Percentiles rank a stretch among this genome's conserved stretches.
phyloP scores from a whole-genome alignment of 2,329 filamentous ascomycete species.

The Hyphodiscus sp. region DNA sequence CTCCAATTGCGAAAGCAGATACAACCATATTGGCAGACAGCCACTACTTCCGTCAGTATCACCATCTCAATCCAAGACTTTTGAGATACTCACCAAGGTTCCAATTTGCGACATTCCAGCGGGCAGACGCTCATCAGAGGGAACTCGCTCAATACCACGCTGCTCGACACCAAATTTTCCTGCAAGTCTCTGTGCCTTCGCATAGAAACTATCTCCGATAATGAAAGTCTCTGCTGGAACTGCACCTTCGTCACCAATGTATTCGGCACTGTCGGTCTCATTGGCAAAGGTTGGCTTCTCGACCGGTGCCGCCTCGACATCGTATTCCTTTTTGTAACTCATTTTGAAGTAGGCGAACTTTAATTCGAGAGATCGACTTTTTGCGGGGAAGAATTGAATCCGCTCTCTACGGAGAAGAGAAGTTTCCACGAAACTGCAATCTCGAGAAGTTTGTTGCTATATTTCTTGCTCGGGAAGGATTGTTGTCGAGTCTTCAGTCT shows the following conservation, averaged over 20 bases:
- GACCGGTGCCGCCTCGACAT: slow-evolving; percentile 21
- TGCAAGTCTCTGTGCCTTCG: slow-evolving; percentile 55
- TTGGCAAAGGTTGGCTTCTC: slow-evolving; percentile 13
- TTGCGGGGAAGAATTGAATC: not conserved
- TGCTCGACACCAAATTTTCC: slow-evolving; percentile 64
- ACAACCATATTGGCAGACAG: slow-evolving; percentile 73
- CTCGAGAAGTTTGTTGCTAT: not conserved
- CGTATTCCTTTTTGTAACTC: slow-evolving; percentile 13
- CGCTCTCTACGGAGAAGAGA: too few relatives aligned
- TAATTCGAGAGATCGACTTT: not conserved
- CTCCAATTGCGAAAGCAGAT: slow-evolving; percentile 68
- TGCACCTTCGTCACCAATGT: slow-evolving; percentile 27
- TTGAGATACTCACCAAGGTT: slow-evolving; percentile 55
- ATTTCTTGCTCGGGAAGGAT: not conserved
- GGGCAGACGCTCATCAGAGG: slow-evolving; percentile 61
- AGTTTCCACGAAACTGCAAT: not conserved
- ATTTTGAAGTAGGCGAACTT: not conserved
- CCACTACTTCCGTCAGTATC: slow-evolving; percentile 45
- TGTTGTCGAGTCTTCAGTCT: not conserved
- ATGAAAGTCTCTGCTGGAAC: slow-evolving; percentile 54
- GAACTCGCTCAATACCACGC: slow-evolving; percentile 69
- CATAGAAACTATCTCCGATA: slow-evolving; percentile 48
- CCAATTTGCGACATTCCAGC: slow-evolving; percentile 59
- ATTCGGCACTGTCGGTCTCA: slow-evolving; percentile 16
- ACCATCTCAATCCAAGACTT: not conserved